These are phyloP conservation scores for Sclerospora graminicola DNA, from an alignment of 352 stramenopile species.

Conservation along the genomic window DNA sequence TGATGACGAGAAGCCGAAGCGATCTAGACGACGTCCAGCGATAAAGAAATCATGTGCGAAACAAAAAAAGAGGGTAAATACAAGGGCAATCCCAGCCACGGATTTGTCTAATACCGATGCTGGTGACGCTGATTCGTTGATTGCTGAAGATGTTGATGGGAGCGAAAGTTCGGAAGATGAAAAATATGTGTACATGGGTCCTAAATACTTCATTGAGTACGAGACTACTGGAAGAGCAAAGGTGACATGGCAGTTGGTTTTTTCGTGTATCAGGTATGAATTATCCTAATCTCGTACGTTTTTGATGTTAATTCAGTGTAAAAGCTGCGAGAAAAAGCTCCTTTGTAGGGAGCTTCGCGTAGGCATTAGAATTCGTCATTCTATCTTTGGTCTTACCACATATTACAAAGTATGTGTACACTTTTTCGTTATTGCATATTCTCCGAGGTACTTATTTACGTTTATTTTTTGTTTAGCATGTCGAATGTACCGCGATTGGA, in stretches of 20 bases:
- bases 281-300: neutral
- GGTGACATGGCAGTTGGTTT: slow-evolving; percentile 15
- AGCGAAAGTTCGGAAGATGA: slow-evolving; percentile 20
- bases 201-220: slow-evolving; percentile 64
- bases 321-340: slow-evolving; percentile 65
- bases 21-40: slow-evolving; percentile 1
- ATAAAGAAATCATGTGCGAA: slow-evolving; percentile 8
- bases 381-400: slow-evolving; percentile 66
- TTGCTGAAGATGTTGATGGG: slow-evolving; percentile 24
- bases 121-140: slow-evolving; percentile 26
- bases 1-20: slow-evolving; percentile 1
- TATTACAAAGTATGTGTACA: slow-evolving; percentile 65
- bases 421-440: neutral
- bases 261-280: neutral
- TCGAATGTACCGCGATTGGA: slow-evolving; percentile 24
- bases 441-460: neutral
- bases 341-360: slow-evolving; percentile 32
- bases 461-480: slow-evolving; percentile 14
- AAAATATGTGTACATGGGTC: slow-evolving; percentile 35
- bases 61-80: slow-evolving; percentile 5
- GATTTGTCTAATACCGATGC: neutral
- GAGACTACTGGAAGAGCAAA: slow-evolving; percentile 41
- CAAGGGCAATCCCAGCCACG: neutral
- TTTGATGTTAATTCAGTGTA: slow-evolving; percentile 36
- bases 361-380: slow-evolving; percentile 53